Percentiles rank a stretch among this genome's conserved stretches.
These are phyloP conservation scores for Turnera subulata DNA, from an alignment of 345 rosid species.

Conservation along the genomic window DNA sequence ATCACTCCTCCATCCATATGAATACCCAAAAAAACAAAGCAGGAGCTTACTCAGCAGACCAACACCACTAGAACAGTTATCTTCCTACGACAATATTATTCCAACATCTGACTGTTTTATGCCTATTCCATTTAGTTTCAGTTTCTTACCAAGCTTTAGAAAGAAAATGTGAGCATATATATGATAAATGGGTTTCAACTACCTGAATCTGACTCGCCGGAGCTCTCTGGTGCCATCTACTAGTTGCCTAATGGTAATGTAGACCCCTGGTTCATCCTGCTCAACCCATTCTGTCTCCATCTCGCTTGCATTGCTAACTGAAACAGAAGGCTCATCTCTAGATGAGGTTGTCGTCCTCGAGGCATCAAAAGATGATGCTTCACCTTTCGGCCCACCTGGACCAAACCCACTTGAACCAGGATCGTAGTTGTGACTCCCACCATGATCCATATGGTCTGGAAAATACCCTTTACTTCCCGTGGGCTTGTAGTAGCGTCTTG, in stretches of 20 bases:
- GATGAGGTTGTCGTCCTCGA: constrained; percentile 82
- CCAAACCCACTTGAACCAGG: constrained; percentile 56
- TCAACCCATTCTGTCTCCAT: constrained; percentile 91
- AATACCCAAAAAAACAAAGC: no score
- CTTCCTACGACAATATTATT: no score
- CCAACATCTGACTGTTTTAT: no score
- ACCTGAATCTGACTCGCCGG: constrained; percentile 98
- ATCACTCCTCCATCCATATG: no score
- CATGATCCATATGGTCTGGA: constrained; percentile 78
- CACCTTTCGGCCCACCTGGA: constrained; percentile 37
- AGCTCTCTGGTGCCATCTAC: constrained; percentile 91
- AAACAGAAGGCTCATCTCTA: constrained; percentile 87
- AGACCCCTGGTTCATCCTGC: constrained; percentile 90
- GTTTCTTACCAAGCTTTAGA: no score
- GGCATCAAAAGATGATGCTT: constrained; percentile 55
- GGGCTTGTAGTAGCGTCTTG: constrained; percentile 67
- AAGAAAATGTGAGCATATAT: no score
- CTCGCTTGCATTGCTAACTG: constrained; percentile 89
- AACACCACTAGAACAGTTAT: no score
- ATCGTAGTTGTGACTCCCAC: constrained; percentile 40
- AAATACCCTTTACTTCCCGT: constrained; percentile 47
- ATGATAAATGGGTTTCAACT: no score
- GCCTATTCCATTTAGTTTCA: no score
- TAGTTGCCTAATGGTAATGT: constrained; percentile 85
- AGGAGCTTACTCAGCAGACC: no score